A percentile compares a stretch with the other conserved stretches of the same genome.
These are phyloP conservation scores for Neoascochyta sp. DNA, from an alignment of 2,329 filamentous ascomycete genomes.

Conservation along the genomic window DNA sequence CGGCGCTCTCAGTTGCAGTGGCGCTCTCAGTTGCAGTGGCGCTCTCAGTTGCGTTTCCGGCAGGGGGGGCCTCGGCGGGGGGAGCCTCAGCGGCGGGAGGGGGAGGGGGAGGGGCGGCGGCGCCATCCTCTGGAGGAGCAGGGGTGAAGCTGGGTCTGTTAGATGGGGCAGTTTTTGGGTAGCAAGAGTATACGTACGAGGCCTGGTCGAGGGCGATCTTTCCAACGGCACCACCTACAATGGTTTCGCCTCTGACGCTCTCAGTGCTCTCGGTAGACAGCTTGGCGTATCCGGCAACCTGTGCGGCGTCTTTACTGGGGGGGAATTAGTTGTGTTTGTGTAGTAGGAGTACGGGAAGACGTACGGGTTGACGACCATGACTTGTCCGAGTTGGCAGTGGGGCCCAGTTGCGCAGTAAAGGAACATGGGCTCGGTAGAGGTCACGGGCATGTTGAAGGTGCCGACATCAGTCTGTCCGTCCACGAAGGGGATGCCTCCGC, in stretches of 20 bases:
- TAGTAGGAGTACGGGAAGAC: neutral
- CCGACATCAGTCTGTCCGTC: slow-evolving; percentile 29
- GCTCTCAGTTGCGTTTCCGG: slow-evolving; percentile 5
- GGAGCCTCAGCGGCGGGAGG: slow-evolving; percentile 6
- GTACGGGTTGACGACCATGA: slow-evolving; percentile 28
- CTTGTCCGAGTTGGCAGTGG: slow-evolving; percentile 29
- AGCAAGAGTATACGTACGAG: slow-evolving; percentile 15
- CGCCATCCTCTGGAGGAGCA: slow-evolving; percentile 17
- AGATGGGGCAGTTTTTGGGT: no score
- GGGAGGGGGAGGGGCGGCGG: slow-evolving; percentile 11
- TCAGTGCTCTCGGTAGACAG: slow-evolving; percentile 17
- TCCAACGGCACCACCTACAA: slow-evolving; percentile 19
- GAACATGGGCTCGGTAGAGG: slow-evolving; percentile 28
- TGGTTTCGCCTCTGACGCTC: slow-evolving; percentile 20
- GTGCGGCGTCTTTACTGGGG: slow-evolving; percentile 13
- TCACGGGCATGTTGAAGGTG: slow-evolving; percentile 31
- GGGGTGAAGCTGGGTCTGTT: slow-evolving; percentile 25
- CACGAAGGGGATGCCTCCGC: slow-evolving; percentile 28
- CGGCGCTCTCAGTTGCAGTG: slow-evolving; percentile 1
- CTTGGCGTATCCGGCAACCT: slow-evolving; percentile 28
- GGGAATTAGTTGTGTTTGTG: neutral
- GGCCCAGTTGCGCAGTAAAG: slow-evolving; percentile 31
- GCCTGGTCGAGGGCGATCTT: slow-evolving; percentile 22
- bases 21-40: slow-evolving; percentile 4
- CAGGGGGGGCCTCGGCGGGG: slow-evolving; percentile 5